These are phyloP conservation scores for Lachnellula suecica DNA, from an alignment of 2,329 filamentous ascomycete species.

Conservation along the genomic window DNA sequence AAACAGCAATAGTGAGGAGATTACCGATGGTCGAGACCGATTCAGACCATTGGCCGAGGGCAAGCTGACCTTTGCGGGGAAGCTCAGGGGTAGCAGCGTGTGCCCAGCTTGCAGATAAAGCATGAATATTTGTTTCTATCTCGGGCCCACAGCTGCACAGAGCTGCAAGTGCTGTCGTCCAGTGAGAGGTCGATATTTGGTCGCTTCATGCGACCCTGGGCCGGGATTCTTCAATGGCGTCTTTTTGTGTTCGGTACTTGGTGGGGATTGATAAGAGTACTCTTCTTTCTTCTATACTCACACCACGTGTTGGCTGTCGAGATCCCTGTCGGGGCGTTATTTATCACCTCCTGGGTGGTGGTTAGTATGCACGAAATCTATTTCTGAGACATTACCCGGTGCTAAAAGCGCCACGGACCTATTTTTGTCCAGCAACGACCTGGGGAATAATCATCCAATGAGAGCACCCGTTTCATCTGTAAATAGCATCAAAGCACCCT, in stretches of 20 bases:
- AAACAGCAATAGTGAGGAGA: background rate
- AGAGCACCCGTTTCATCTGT: background rate
- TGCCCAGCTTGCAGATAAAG: background rate
- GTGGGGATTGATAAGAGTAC: background rate
- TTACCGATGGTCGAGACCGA: background rate
- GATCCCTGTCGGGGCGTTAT: background rate
- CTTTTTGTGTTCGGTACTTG: background rate
- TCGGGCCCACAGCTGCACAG: background rate
- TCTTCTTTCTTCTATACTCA: background rate
- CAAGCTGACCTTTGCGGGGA: background rate
- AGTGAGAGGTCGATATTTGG: background rate
- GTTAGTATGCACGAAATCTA: background rate
- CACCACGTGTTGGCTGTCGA: background rate
- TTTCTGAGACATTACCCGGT: background rate
- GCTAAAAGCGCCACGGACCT: background rate
- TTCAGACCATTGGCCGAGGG: background rate
- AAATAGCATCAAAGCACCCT: background rate
- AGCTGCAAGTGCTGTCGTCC: background rate
- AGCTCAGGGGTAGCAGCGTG: background rate
- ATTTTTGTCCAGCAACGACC: background rate
- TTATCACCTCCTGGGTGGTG: background rate
- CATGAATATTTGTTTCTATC: conserved; percentile 10
- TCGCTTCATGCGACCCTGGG: background rate
- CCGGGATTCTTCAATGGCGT: background rate
- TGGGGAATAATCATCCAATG: background rate